Evolutionary conservation across 371 early-diverging fungal species (phyloP), one percentile per base, ranked within the genome.

Genomic region (Saksenaea vasiformis): DNA sequence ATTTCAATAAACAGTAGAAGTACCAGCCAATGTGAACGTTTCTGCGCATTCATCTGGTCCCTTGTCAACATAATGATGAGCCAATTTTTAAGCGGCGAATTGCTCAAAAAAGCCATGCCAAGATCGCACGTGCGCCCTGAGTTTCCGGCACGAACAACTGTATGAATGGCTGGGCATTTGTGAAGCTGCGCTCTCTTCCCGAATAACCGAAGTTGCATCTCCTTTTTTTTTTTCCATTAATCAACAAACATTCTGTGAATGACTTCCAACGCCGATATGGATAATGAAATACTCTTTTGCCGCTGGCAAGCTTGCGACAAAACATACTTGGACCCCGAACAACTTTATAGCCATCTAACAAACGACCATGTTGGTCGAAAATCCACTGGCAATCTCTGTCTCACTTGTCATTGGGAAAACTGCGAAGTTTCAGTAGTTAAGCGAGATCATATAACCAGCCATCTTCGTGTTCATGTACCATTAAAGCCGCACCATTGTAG

Each of bases 391-490:
- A 96, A 94, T 72, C 85, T 96, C 34, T 93, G 93, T 62, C 85
- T 96, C 17, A 83, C 81, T 44, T 97, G 98, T 74, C 85, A 86
- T 58, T 97, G 97, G 97, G 90, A 88, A 26, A 86, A 81, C 56
- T 96, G 98, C 78, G 76, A 78, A 35, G 85, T 89, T 28, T 76
- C 79, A 31, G 88, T 90, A 15, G 73, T 83, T 36, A 97, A 96
- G 79, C 79, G 98, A 67, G 97, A 97, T 78, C 98, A 97, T 72
- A 91, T 96, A 63, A 96, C 95, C n/a, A 92, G 92, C 24, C 98
- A 97, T 73, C 74, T 96, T 61, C 82, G 95, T 65, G 91, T 94
- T 24, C 98, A 97, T 73, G 87, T 97, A 22, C 89, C 94, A 15
- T 85, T 93, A 34, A 95, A 95, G 72, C 96, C 96, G 15, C 87